Evolutionary conservation across 768 basidiomycete genomes (phyloP).

Genomic region (Dictyophora rubrovolvata): DNA sequence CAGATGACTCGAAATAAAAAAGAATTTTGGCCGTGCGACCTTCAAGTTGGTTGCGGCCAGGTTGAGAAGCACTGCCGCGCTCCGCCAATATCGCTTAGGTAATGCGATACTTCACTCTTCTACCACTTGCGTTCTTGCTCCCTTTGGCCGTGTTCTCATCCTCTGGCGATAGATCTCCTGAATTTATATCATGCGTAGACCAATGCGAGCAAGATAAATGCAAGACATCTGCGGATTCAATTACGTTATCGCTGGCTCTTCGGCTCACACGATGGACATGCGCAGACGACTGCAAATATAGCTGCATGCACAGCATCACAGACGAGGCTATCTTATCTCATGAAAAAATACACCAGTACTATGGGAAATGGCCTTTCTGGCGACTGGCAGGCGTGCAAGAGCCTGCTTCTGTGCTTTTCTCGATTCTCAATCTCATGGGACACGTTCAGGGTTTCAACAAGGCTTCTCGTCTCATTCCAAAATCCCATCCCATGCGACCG

Average conservation of each 20-base stretch:
- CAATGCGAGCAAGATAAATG: constrained; percentile 35
- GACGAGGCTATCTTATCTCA: constrained; percentile 37
- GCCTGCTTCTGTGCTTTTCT: constrained; percentile 85
- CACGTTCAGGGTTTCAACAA: constrained; percentile 53
- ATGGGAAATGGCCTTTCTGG: constrained; percentile 98
- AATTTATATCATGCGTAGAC: constrained; percentile 43
- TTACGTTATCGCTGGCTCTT: constrained; percentile 39
- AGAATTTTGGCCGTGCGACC: neutral
- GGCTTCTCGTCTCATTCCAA: constrained; percentile 38
- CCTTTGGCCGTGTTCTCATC: constrained; percentile 31
- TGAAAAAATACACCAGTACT: constrained; percentile 57
- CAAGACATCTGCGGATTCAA: constrained; percentile 21
- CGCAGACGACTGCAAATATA: constrained; percentile 78
- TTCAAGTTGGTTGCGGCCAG: too few species aligned
- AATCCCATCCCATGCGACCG: constrained; percentile 53
- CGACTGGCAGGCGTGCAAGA: constrained; percentile 85
- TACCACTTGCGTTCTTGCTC: neutral
- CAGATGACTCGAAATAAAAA: neutral
- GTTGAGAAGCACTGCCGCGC: too few species aligned
- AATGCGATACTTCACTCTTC: neutral
- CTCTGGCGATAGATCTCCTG: constrained; percentile 49
- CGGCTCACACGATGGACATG: constrained; percentile 81
- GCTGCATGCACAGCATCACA: constrained; percentile 76
- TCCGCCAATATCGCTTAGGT: neutral
- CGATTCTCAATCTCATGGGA: constrained; percentile 70